phyloP scores from a whole-genome alignment of 495 filamentous ascomycete species.

The Collariella sp. region DNA sequence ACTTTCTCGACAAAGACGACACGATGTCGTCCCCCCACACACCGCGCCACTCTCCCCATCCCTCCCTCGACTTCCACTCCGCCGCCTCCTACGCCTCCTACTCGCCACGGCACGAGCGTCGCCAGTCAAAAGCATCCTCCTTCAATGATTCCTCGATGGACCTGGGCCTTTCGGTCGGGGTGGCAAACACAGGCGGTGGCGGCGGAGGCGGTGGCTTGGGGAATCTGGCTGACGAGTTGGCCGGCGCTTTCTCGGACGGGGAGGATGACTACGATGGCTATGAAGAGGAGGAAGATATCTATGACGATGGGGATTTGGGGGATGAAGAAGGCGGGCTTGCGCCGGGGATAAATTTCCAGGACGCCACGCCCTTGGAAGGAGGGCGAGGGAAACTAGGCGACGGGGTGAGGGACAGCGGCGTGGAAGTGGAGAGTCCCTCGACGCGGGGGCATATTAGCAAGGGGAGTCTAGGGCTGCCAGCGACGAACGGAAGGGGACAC shows the following conservation, averaged over 20 bases:
- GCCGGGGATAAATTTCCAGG: constrained; percentile 25
- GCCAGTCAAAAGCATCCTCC: constrained; percentile 48
- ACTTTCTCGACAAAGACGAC: background rate
- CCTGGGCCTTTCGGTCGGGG: constrained; percentile 41
- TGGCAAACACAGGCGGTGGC: constrained; percentile 30
- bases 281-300: constrained; percentile 42
- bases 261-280: constrained; percentile 55
- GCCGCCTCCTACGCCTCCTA: constrained; percentile 38
- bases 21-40: constrained; percentile 50
- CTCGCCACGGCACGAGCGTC: constrained; percentile 33
- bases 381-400: constrained; percentile 9
- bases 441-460: constrained; percentile 7
- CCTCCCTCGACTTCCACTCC: constrained; percentile 53
- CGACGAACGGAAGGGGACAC: constrained; percentile 34
- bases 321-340: constrained; percentile 49
- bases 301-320: constrained; percentile 47
- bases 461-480: constrained; percentile 32
- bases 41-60: constrained; percentile 56
- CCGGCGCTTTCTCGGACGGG: constrained; percentile 49
- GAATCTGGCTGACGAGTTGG: constrained; percentile 74
- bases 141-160: constrained; percentile 51
- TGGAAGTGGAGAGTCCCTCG: constrained; percentile 37
- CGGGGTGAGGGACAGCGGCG: constrained; percentile 34
- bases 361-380: constrained; percentile 6
- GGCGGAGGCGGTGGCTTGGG: constrained; percentile 61